Percentiles rank a stretch among this genome's conserved stretches.
phyloP scores from a whole-genome alignment of 331 rosid species.

The Erythrophleum ivorense region DNA sequence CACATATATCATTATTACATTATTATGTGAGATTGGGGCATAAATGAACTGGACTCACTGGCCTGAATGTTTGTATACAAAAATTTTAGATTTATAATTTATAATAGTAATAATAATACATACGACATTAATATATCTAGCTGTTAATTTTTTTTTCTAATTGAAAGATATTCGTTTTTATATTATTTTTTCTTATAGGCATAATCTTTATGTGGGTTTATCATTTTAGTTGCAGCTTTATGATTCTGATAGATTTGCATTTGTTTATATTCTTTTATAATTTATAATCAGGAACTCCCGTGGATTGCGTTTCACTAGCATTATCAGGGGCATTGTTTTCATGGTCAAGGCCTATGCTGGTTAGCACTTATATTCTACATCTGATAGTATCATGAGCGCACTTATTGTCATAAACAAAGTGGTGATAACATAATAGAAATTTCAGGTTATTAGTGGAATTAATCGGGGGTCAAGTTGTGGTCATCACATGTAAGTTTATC shows the following conservation, averaged over 20 bases:
- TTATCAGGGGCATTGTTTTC: constrained; percentile 97
- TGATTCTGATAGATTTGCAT: constrained; percentile 19
- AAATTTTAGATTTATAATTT: background rate
- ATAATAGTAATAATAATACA: background rate
- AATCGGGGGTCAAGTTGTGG: constrained; percentile 92
- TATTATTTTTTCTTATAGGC: constrained; percentile 1
- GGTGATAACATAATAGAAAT: constrained; percentile 35
- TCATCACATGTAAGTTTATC: constrained; percentile 76
- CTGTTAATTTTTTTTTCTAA: background rate
- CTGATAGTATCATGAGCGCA: background rate
- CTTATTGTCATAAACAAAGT: background rate
- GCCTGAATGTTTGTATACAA: background rate
- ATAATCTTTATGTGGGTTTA: background rate
- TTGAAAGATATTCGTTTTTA: background rate
- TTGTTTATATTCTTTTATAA: background rate
- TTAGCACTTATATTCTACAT: constrained; percentile 51
- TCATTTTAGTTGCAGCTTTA: constrained; percentile 1
- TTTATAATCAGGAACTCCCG: constrained; percentile 22
- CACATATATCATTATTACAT: background rate
- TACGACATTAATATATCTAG: background rate
- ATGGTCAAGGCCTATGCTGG: constrained; percentile 97
- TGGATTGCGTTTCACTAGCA: constrained; percentile 86
- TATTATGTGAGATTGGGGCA: background rate
- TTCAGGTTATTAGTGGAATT: constrained; percentile 96
- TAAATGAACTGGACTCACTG: constrained; percentile 13